Conservation (phyloP, 371 early-diverging fungal genomes). For the Synchytrium microbalum region DNA sequence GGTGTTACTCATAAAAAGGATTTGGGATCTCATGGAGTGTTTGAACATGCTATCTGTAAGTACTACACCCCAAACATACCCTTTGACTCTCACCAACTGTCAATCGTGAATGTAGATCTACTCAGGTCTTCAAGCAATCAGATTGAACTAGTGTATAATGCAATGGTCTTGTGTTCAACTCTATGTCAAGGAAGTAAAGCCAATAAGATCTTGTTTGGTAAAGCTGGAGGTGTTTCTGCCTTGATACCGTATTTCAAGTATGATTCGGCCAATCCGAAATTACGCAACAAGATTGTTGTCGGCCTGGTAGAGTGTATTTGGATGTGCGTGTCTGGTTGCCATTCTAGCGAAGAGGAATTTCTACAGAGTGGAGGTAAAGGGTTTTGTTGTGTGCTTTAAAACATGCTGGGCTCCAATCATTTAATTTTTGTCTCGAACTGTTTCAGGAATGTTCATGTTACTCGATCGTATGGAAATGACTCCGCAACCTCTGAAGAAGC, state of each 20-base stretch:
- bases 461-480: conserved; percentile 25
- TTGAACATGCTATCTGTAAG: conserved; percentile 20
- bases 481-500: conserved; percentile 16
- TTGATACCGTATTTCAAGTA: conserved; percentile 29
- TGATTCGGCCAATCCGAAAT: conserved; percentile 23
- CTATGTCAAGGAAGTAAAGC: conserved; percentile 29
- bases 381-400: too few relatives aligned
- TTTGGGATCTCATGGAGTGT: conserved; percentile 21
- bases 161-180: conserved; percentile 28
- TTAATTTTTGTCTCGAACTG: neutral
- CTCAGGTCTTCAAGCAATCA: conserved; percentile 6
- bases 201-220: conserved; percentile 33
- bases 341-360: conserved; percentile 24
- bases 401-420: neutral
- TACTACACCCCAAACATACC: neutral
- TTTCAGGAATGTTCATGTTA: conserved; percentile 27
- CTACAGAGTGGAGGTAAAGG: conserved; percentile 23
- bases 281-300: conserved; percentile 20
- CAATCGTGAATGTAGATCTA: conserved; percentile 3
- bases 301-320: conserved; percentile 34
- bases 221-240: conserved; percentile 24
- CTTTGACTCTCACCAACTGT: conserved; percentile 10
- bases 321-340: conserved; percentile 30
- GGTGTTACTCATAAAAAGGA: conserved; percentile 18
- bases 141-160: conserved; percentile 15